Evolutionary conservation across 2,329 filamentous ascomycete species (phyloP).

Genomic region (Lachnellula subtilissima): DNA sequence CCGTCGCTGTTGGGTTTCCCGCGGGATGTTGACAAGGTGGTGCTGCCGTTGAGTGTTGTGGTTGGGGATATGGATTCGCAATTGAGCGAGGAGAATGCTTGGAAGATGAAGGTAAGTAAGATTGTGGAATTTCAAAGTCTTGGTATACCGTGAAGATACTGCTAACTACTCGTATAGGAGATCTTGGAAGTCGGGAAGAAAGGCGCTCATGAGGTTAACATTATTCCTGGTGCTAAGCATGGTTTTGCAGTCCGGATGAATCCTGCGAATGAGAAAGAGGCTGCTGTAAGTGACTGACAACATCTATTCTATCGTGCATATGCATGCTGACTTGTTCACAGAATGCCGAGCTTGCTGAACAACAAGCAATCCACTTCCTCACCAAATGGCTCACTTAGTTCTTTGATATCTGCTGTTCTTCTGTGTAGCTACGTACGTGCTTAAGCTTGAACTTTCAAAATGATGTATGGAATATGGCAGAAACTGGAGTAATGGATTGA

Average conservation of each 20-base stretch:
- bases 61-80: conserved; percentile 40
- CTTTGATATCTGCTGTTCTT: no score
- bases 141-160: no score
- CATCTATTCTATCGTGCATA: no score
- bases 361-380: no score
- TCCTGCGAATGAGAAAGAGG: conserved; percentile 32
- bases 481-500: no score
- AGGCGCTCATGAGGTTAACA: conserved; percentile 30
- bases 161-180: not conserved
- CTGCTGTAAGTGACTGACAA: conserved; percentile 4
- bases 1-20: conserved; percentile 44
- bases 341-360: no score
- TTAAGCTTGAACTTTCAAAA: no score
- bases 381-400: no score
- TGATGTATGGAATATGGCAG: no score
- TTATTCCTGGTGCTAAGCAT: conserved; percentile 37
- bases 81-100: conserved; percentile 28
- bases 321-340: no score
- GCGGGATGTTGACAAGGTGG: conserved; percentile 38
- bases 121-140: not conserved
- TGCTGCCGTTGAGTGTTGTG: conserved; percentile 41
- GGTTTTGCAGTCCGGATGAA: conserved; percentile 38
- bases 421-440: no score
- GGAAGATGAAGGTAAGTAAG: conserved; percentile 13
- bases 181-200: conserved; percentile 27